These are phyloP conservation scores for Podospora appendiculata DNA, from an alignment of 495 filamentous ascomycete species.

Conservation along the genomic window DNA sequence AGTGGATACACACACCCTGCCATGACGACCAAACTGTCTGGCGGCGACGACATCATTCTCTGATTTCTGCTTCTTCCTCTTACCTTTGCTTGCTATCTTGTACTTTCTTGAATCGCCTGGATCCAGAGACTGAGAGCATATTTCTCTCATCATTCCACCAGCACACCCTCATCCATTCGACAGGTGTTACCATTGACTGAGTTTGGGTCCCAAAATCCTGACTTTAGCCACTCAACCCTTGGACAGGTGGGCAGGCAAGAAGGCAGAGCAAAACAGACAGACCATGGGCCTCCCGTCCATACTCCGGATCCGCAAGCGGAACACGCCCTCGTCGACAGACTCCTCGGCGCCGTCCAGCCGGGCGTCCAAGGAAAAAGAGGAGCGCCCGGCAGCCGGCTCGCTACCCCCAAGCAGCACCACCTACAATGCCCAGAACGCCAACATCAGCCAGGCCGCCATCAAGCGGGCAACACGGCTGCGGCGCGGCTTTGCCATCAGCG, in stretches of 20 bases:
- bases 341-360: neutral
- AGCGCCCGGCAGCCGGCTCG: neutral
- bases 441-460: slow-evolving; percentile 9
- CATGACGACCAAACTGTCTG: too few species aligned
- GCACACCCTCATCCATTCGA: too few species aligned
- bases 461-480: slow-evolving; percentile 52
- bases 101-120: too few species aligned
- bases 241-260: neutral
- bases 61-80: too few species aligned
- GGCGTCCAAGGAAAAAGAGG: neutral
- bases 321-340: neutral
- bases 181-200: too few species aligned
- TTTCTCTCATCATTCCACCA: neutral
- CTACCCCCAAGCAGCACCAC: neutral
- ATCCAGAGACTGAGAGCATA: neutral
- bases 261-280: neutral
- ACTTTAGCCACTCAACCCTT: neutral
- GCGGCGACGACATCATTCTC: too few species aligned
- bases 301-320: slow-evolving; percentile 7
- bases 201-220: too few species aligned
- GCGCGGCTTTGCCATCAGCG: slow-evolving; percentile 46
- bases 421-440: neutral
- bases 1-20: too few species aligned
- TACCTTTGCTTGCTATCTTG: too few species aligned
- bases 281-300: slow-evolving; percentile 14